Conservation (phyloP, 345 rosid genomes). For the Eucalyptus marginata region DNA sequence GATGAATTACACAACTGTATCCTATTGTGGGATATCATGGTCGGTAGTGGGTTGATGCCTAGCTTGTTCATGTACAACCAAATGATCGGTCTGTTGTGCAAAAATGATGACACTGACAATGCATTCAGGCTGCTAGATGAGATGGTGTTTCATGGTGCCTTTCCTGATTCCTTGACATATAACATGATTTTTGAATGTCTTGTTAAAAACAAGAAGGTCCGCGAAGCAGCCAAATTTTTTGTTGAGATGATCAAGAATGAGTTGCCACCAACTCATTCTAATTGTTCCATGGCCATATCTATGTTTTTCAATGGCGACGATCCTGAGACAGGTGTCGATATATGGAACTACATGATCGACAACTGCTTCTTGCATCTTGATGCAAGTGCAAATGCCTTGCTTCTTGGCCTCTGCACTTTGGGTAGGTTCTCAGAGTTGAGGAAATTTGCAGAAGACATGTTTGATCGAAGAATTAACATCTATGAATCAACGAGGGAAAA, state of each 20-base stretch:
- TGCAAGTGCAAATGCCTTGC: constrained; percentile 31
- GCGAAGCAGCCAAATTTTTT: constrained; percentile 23
- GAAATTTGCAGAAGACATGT: constrained; percentile 33
- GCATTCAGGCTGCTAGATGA: constrained; percentile 36
- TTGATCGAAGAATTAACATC: constrained; percentile 24
- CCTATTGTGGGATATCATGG: constrained; percentile 32
- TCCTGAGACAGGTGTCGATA: constrained; percentile 43
- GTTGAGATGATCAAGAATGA: constrained; percentile 50
- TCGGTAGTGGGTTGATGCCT: constrained; percentile 22
- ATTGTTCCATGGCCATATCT: constrained; percentile 28
- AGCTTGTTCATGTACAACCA: constrained; percentile 37
- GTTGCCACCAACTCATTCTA: constrained; percentile 22
- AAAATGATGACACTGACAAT: constrained; percentile 15
- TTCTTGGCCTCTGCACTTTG: constrained; percentile 31
- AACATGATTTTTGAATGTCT: constrained; percentile 37
- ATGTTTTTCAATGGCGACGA: constrained; percentile 31
- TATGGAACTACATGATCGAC: constrained; percentile 46
- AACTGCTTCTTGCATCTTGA: constrained; percentile 22
- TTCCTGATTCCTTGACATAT: constrained; percentile 38
- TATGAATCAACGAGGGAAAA: constrained; percentile 33
- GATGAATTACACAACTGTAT: constrained; percentile 12
- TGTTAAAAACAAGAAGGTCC: constrained; percentile 30
- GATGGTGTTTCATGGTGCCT: constrained; percentile 41
- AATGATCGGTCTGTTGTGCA: constrained; percentile 31
- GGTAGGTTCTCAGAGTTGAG: constrained; percentile 30